phyloP scores from a whole-genome alignment of 2,329 filamentous ascomycete species.

The Colletotrichum salicis region DNA sequence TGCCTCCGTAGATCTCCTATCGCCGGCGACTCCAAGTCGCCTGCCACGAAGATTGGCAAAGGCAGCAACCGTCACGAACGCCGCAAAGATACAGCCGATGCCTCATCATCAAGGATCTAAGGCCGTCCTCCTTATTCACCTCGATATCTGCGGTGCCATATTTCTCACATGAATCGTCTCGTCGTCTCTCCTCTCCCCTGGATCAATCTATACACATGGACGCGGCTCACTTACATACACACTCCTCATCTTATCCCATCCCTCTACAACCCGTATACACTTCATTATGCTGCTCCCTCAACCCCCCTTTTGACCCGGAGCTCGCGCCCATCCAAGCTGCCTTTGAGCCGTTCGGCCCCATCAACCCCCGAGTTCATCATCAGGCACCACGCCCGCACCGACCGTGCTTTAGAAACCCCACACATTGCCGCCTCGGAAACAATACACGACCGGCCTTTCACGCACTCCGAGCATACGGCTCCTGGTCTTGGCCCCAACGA shows the following conservation, averaged over 20 bases:
- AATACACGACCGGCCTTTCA: slow-evolving; percentile 37
- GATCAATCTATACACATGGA: neutral
- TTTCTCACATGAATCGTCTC: neutral
- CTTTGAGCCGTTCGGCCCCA: slow-evolving; percentile 30
- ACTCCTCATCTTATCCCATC: neutral
- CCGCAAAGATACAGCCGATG: neutral
- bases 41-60: neutral
- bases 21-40: neutral
- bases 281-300: slow-evolving; percentile 23
- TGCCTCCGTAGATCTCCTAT: neutral
- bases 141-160: neutral
- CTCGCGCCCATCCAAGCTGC: slow-evolving; percentile 35
- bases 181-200: neutral
- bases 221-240: neutral
- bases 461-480: slow-evolving; percentile 37
- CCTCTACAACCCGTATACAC: neutral
- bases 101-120: neutral
- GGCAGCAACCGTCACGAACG: neutral
- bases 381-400: slow-evolving; percentile 32
- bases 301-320: slow-evolving; percentile 38
- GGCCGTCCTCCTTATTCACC: neutral
- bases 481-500: slow-evolving; percentile 24
- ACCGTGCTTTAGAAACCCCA: neutral
- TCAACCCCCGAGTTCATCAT: slow-evolving; percentile 35
- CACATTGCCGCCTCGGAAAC: slow-evolving; percentile 5